Conservation (phyloP, 73 alveolate species). For the Stentor coeruleus region DNA sequence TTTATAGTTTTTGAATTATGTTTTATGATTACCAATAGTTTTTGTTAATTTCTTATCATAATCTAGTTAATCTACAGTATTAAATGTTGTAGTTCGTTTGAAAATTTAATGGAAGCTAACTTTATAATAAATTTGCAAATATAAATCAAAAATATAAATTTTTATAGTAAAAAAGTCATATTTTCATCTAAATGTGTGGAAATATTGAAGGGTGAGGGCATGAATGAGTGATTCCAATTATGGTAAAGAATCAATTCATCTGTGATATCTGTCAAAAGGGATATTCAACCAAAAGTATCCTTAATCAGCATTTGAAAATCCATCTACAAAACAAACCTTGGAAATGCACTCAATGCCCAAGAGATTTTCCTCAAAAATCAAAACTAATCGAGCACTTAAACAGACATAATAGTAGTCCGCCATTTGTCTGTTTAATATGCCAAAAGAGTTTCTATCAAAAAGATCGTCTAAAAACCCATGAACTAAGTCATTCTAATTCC, state of each 20-base stretch:
- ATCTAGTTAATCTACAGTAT: no score
- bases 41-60: no score
- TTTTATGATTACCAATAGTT: no score
- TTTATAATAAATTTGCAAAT: no score
- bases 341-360: neutral
- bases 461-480: slow-evolving; percentile 15
- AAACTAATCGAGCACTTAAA: slow-evolving; percentile 7
- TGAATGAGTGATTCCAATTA: neutral
- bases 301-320: neutral
- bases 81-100: no score
- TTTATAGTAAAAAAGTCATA: no score
- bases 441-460: neutral
- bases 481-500: neutral
- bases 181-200: neutral
- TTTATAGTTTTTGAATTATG: no score
- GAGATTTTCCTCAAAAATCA: slow-evolving; percentile 13
- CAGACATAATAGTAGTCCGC: neutral
- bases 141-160: no score
- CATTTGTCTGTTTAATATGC: neutral
- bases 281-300: neutral
- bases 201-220: neutral
- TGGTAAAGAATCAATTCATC: neutral
- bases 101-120: no score
- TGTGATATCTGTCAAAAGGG: neutral
- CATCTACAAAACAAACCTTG: neutral